These are phyloP conservation scores for Agaricus sinodeliciosus DNA, from an alignment of 768 basidiomycete species.

Conservation along the genomic window DNA sequence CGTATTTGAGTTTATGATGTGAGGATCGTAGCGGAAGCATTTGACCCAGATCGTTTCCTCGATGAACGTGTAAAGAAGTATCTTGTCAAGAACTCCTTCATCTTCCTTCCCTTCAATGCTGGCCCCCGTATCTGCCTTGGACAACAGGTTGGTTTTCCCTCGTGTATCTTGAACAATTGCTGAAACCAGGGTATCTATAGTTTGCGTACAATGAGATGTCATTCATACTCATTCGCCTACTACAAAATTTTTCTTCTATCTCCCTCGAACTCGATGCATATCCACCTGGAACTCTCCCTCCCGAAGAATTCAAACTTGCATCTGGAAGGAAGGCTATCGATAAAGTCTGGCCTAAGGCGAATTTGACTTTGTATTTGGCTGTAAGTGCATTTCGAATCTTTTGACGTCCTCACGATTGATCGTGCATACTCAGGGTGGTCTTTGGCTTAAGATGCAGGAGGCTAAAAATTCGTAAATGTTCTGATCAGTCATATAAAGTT, in stretches of 20 bases:
- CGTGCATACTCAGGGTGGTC: constrained; percentile 32
- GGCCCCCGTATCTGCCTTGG: constrained; percentile 56
- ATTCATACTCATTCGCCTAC: constrained; percentile 54
- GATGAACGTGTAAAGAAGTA: constrained; percentile 59
- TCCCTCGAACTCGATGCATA: constrained; percentile 39
- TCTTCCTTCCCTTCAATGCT: constrained; percentile 64
- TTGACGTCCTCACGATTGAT: not conserved
- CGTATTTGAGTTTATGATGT: not conserved
- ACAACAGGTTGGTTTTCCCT: constrained; percentile 37
- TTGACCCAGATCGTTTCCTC: constrained; percentile 68
- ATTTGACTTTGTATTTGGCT: constrained; percentile 47
- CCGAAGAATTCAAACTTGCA: constrained; percentile 35
- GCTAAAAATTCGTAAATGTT: constrained; percentile 3
- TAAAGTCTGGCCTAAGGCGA: constrained; percentile 42
- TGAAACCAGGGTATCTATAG: constrained; percentile 17
- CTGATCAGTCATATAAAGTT: no score
- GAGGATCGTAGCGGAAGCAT: constrained; percentile 42
- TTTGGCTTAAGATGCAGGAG: constrained; percentile 48
- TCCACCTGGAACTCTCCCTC: constrained; percentile 38
- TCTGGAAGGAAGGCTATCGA: constrained; percentile 45
- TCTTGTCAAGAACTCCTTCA: constrained; percentile 56
- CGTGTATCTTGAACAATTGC: not conserved
- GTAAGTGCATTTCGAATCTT: constrained; percentile 20
- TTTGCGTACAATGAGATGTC: constrained; percentile 59
- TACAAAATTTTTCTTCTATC: constrained; percentile 52